Evolutionary conservation across 2,329 filamentous ascomycete genomes (phyloP), one percentile per base, ranked within the genome.

Genomic region (Diaporthe sp.): DNA sequence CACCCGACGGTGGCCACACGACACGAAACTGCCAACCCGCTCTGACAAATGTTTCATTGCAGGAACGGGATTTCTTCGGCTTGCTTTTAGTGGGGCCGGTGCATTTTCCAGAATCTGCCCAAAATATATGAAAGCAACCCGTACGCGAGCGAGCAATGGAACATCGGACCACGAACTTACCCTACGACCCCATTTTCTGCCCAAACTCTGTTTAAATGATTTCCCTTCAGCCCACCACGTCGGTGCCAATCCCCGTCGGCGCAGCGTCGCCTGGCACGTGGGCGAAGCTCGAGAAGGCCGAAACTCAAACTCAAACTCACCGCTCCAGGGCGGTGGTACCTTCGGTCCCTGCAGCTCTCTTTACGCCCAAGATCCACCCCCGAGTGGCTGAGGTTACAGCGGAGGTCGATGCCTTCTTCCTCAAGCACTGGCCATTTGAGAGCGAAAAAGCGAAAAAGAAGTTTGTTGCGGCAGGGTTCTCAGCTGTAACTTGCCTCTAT

Each of bases 371-470:
- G 3, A 28, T 57, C 9, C 69, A 71, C 42, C 69, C 69, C 5
- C 22, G 55, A n/a, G 69, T 60, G 22, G 30, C 38, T 1, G 69
- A 71, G 50, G 77, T 84, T 8, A 77, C 79, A 15, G 74, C 76
- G 3, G 82, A 85, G 67, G 82, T 85, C 13, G 81, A 86, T 74
- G 79, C 75, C 1, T 86, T 81, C 47, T 86, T 85, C 76, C 78
- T 85, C 0, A 38, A 81, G 45, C 64, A 83, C 76, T 87, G 84
- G 85, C 77, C 78, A 3, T 86, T 86, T 68, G 76, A 77, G 0
- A 77, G 78, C 60, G 78, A 79, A 9, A 82, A 82, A 64, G 78
- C 76, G 4, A 76, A 78, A 6, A 74, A 78, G 69, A 82, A 78
- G 58, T 86, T 86, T 71, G 47, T 83, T 4, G 77, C 52, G 2